Percentiles rank a stretch among this genome's conserved stretches.
Evolutionary conservation across 306 rosid genomes (phyloP).

Genomic region (Lotus japonicus): DNA sequence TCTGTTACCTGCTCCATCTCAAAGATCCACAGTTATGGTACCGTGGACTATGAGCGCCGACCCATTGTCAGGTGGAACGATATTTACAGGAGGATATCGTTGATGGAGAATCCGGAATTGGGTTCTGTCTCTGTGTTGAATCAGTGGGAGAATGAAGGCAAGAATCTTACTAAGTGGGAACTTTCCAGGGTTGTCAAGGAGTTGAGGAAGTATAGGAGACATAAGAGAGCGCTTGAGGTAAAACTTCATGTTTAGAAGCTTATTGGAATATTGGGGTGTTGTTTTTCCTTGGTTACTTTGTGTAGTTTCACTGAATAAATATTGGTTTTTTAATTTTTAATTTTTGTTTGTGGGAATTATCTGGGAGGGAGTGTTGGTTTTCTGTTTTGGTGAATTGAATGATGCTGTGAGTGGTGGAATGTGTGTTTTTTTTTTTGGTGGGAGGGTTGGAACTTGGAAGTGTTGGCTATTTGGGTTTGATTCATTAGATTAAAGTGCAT

Average conservation of each 20-base stretch:
- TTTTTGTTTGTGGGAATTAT: background rate
- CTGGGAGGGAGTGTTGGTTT: background rate
- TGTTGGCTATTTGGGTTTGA: background rate
- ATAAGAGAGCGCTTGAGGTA: constrained; percentile 75
- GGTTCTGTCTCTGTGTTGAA: constrained; percentile 59
- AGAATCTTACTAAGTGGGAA: constrained; percentile 66
- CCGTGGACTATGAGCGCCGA: constrained; percentile 59
- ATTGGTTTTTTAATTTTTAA: background rate
- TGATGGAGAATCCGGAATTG: constrained; percentile 47
- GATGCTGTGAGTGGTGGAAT: background rate
- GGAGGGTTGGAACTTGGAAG: background rate
- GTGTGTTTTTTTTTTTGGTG: background rate
- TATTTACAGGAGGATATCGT: constrained; percentile 52
- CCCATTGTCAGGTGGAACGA: constrained; percentile 63
- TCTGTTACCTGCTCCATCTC: constrained; percentile 54
- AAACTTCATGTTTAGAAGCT: background rate
- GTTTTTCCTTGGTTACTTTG: background rate
- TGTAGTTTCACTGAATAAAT: background rate
- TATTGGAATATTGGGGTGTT: background rate
- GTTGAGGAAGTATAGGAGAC: constrained; percentile 60
- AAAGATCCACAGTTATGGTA: constrained; percentile 57
- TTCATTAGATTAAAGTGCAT: background rate
- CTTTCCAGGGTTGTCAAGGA: constrained; percentile 70
- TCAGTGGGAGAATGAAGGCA: constrained; percentile 87
- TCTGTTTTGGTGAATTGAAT: background rate